These are phyloP conservation scores for Auxenochlorella protothecoides DNA, from an alignment of 139 green algal genomes.

Conservation along the genomic window DNA sequence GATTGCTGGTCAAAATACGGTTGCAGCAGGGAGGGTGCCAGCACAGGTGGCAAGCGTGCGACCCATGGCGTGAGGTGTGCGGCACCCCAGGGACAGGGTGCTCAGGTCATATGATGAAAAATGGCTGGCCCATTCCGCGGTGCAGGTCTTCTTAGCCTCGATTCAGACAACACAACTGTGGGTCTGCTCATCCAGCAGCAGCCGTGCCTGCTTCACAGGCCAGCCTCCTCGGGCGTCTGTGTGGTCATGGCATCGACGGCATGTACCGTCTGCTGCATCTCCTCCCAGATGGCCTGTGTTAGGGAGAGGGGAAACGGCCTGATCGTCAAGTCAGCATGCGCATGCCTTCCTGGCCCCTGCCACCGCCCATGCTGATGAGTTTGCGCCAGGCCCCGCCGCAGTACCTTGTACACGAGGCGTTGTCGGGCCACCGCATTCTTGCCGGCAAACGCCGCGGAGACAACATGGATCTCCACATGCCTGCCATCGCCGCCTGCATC, in stretches of 20 bases:
- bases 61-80: too few species aligned
- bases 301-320: neutral
- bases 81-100: too few species aligned
- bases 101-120: too few species aligned
- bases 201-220: constrained; percentile 2
- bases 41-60: too few species aligned
- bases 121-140: too few species aligned
- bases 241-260: constrained; percentile 36
- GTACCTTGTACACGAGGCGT: constrained; percentile 79
- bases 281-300: constrained; percentile 34
- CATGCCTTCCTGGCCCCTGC: constrained; percentile 1
- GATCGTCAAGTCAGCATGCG: neutral
- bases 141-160: too few species aligned
- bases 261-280: constrained; percentile 57
- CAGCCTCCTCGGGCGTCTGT: constrained; percentile 19
- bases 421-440: constrained; percentile 63
- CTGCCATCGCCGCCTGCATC: constrained; percentile 63
- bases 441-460: constrained; percentile 58
- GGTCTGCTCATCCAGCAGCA: too few species aligned
- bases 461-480: constrained; percentile 72
- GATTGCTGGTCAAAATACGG: too few species aligned
- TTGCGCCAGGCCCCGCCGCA: neutral
- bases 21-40: too few species aligned
- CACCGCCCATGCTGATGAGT: neutral
- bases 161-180: too few species aligned